Percentiles rank a stretch among this genome's conserved stretches.
phyloP scores from a whole-genome alignment of 2,329 filamentous ascomycete genomes.

The Hypoxylon sp. region DNA sequence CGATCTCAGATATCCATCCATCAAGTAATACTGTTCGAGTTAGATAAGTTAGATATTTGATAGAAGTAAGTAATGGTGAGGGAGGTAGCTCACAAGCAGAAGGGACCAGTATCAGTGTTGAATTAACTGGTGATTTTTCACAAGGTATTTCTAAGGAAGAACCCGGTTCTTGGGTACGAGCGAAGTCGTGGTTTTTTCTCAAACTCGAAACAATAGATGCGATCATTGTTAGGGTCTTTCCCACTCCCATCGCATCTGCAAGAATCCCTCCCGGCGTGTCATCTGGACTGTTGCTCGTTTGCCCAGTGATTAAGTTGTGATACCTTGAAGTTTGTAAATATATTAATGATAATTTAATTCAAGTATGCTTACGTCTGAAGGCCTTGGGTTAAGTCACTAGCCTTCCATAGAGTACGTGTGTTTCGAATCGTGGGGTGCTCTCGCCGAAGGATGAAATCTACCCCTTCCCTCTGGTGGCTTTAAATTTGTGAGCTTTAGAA shows the following conservation, averaged over 20 bases:
- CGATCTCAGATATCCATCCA: constrained; percentile 2
- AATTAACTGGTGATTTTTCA: neutral
- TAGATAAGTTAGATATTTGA: constrained; percentile 10
- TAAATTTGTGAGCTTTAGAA: neutral
- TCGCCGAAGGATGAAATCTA: constrained; percentile 40
- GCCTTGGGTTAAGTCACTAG: neutral
- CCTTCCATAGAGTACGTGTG: constrained; percentile 31
- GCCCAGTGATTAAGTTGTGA: constrained; percentile 30
- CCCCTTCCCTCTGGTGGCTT: constrained; percentile 44
- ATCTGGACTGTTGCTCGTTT: constrained; percentile 11
- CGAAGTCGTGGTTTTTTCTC: neutral
- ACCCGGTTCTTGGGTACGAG: too few species aligned
- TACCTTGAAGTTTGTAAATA: constrained; percentile 13
- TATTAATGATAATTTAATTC: neutral
- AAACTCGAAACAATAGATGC: constrained; percentile 35
- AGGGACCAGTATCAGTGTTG: constrained; percentile 40
- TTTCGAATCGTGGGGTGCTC: constrained; percentile 21
- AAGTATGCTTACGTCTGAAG: neutral
- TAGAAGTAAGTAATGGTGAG: too few species aligned
- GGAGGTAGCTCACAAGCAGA: constrained; percentile 20
- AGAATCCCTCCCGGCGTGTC: constrained; percentile 45
- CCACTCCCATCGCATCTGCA: constrained; percentile 48
- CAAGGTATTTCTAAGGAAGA: neutral
- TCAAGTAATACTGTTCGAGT: constrained; percentile 41
- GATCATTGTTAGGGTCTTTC: constrained; percentile 48